Base-by-base conservation (phyloP, 176 grass and related monocot genomes). In the Avena atlantica region DNA sequence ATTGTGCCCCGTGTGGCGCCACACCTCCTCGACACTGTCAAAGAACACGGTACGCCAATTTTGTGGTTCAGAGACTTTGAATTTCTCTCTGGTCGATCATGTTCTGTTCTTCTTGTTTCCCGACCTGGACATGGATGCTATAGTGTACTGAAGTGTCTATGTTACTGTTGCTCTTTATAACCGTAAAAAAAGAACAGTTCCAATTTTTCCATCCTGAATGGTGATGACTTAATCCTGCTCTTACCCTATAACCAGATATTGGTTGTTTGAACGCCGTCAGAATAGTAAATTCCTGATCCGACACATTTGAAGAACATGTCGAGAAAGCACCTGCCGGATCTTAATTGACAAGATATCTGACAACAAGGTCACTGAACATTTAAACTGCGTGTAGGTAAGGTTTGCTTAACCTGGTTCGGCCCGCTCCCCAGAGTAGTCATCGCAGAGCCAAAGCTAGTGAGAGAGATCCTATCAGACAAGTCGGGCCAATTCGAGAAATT, bases 381-480 rank as follows among this genome's bases (percentile, higher is more conserved):
- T 83, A 16, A 61, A 78, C 27, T 60, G 24, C 81, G 56, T 88
- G 69, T 44, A 98, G 95, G 95, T 12, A 93, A 95, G 29, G 53
- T 76, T 60, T 92, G 70, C 23, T 78, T 98, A 20, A 89, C 83
- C 27, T 98, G 95, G 95, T 82, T 95, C 12, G 95, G 95, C 16
- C 80, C 91, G 37, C 15, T 49, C 1, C 91, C 93, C 2, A 76
- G 89, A 48, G 80, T 95, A 23, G 20, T 81, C 10, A 72, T 98
- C 20, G 52, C 17, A 24, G 91, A 98, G 71, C 89, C 93, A 11
- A 81, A 93, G 61, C 49, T 90, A 68, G 80, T 89, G 24, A 90
- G 80, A 85, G 95, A 98, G 25, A 83, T 95, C 27, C 76, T 98
- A 10, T 89, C 82, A 0, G 89, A 89, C 79, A 98, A 95, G 75